These are phyloP conservation scores for Neoscytalidium dimidiatum DNA, from an alignment of 2,329 filamentous ascomycete species.

Conservation along the genomic window DNA sequence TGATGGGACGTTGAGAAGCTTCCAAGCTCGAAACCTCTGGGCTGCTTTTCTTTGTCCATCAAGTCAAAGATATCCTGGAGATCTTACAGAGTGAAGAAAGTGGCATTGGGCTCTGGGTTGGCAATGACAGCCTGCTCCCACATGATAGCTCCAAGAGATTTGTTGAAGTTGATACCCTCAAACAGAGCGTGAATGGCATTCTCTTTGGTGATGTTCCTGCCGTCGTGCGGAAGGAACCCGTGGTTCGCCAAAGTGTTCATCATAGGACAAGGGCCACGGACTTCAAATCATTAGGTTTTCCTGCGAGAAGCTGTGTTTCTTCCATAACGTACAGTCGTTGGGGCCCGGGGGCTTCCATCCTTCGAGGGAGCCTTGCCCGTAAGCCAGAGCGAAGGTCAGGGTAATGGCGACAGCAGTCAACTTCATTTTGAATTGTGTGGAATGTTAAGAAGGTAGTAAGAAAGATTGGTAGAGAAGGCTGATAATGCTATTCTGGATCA, in stretches of 20 bases:
- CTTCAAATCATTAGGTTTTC: conserved; percentile 2
- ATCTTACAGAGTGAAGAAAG: conserved; percentile 6
- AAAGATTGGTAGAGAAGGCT: no score
- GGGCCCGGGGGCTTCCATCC: neutral
- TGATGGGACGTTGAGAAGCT: no score
- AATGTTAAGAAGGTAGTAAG: neutral
- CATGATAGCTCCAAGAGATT: conserved; percentile 42
- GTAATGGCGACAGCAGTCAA: neutral
- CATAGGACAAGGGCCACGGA: conserved; percentile 50
- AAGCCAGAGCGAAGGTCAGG: neutral
- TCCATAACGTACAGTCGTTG: conserved; percentile 7
- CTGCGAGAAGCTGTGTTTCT: neutral
- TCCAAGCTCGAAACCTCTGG: no score
- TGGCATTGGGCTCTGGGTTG: conserved; percentile 13
- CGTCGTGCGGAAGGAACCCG: conserved; percentile 50
- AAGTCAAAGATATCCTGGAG: no score
- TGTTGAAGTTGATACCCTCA: conserved; percentile 48
- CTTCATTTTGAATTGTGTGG: neutral
- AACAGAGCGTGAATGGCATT: conserved; percentile 42
- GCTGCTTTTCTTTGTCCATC: no score
- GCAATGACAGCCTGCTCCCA: conserved; percentile 43
- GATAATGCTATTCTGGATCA: neutral
- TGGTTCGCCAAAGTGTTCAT: conserved; percentile 57
- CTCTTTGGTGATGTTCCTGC: conserved; percentile 44
- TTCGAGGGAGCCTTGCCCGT: neutral